Percentiles rank a stretch among this genome's conserved stretches.
phyloP scores from a whole-genome alignment of 192 early-diverging fungal species.

The Linnemannia schmuckeri region DNA sequence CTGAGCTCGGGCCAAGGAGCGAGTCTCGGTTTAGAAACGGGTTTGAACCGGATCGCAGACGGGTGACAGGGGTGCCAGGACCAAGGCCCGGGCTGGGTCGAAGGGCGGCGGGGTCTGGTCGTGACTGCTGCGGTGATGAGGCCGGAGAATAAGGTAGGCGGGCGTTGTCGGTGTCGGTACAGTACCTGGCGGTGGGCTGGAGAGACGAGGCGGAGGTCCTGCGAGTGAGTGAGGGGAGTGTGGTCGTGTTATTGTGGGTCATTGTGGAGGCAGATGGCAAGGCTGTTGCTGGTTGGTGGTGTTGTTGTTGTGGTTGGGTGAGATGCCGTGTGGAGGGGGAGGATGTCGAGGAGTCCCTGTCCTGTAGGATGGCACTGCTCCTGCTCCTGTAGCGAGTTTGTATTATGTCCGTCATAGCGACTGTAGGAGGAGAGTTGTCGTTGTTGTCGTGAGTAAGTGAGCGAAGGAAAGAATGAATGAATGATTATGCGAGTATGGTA shows the following conservation, averaged over 20 bases:
- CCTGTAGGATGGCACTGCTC: conserved; percentile 31
- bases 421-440: not conserved
- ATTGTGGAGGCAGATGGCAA: not conserved
- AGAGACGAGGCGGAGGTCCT: not conserved
- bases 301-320: not conserved
- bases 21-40: conserved; percentile 16
- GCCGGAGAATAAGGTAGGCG: conserved; percentile 12
- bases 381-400: conserved; percentile 37
- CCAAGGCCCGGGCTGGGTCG: conserved; percentile 5
- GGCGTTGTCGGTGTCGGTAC: not conserved
- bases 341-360: not conserved
- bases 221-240: not conserved
- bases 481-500: not conserved
- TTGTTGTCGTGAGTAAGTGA: not conserved
- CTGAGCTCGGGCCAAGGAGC: not conserved
- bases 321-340: conserved; percentile 2
- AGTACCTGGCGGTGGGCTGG: not conserved
- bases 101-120: conserved; percentile 1
- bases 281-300: not conserved
- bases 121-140: conserved; percentile 30
- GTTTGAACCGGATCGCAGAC: conserved; percentile 41
- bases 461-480: not conserved
- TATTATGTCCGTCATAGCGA: conserved; percentile 20
- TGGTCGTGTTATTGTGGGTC: not conserved
- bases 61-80: not conserved